phyloP scores from a whole-genome alignment of 495 filamentous ascomycete genomes.

The Umbilicaria muhlenbergii region DNA sequence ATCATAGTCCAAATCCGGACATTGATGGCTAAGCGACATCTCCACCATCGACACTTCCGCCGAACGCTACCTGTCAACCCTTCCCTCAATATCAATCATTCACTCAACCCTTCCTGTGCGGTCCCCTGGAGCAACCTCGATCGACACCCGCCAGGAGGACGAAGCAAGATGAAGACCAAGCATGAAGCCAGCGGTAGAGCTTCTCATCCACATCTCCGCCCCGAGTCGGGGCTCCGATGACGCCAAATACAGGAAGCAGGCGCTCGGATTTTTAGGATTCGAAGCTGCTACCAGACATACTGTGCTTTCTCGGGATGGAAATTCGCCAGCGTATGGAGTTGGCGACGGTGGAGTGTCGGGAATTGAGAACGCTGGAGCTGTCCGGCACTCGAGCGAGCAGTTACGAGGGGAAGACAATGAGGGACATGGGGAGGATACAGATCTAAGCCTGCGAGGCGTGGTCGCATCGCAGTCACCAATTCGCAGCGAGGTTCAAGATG shows the following conservation, averaged over 20 bases:
- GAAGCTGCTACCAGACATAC: conserved; percentile 21
- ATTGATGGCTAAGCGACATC: background rate
- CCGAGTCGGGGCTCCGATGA: conserved; percentile 46
- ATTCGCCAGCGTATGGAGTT: background rate
- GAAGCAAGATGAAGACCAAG: conserved; percentile 8
- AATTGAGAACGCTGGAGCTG: too few relatives aligned
- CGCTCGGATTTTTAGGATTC: conserved; percentile 44
- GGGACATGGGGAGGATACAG: too few relatives aligned
- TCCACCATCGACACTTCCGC: background rate
- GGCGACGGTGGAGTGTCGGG: background rate
- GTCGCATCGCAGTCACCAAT: background rate
- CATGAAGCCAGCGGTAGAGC: conserved; percentile 26
- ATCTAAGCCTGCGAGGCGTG: too few relatives aligned
- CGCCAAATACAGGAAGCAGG: conserved; percentile 43
- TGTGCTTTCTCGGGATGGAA: conserved; percentile 2
- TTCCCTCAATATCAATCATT: background rate
- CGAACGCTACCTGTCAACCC: background rate
- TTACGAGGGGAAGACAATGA: background rate
- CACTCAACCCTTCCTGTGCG: background rate
- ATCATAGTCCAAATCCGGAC: conserved; percentile 2
- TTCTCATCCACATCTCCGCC: conserved; percentile 54
- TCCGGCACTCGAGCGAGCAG: too few relatives aligned
- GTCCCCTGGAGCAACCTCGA: background rate
- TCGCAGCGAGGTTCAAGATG: conserved; percentile 4
- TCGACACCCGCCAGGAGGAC: background rate